Evolutionary conservation across 2,329 filamentous ascomycete genomes (phyloP).

Genomic region (Sporothrix schenckii): DNA sequence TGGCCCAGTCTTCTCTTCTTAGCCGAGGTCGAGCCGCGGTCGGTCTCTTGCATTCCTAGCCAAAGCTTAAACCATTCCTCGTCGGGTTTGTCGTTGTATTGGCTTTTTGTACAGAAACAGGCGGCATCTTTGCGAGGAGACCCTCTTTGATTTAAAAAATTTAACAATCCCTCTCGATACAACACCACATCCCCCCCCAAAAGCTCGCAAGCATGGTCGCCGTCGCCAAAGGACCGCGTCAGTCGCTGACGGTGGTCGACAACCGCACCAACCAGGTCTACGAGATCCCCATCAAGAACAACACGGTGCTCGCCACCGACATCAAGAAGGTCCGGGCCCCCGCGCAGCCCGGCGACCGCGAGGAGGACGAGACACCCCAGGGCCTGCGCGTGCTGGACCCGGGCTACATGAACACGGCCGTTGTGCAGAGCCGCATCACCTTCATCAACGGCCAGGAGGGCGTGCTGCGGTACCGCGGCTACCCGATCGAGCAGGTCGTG

Average conservation of each 20-base stretch:
- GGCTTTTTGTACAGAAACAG: no score
- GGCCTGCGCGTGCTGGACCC: slow-evolving; percentile 56
- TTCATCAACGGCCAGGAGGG: slow-evolving; percentile 58
- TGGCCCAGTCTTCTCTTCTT: no score
- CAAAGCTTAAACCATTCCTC: no score
- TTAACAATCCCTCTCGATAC: not conserved
- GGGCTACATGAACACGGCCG: slow-evolving; percentile 58
- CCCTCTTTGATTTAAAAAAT: not conserved
- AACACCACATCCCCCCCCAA: not conserved
- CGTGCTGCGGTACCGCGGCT: slow-evolving; percentile 56
- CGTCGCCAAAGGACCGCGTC: not conserved
- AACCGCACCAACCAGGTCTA: slow-evolving; percentile 55
- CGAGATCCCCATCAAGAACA: slow-evolving; percentile 54
- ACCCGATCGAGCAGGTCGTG: slow-evolving; percentile 56
- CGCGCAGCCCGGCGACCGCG: slow-evolving; percentile 42
- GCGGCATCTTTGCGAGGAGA: no score
- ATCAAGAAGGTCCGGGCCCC: slow-evolving; percentile 55
- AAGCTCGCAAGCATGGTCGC: not conserved
- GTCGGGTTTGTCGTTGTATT: no score
- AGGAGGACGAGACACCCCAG: slow-evolving; percentile 53
- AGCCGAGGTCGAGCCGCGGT: no score
- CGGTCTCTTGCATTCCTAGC: no score
- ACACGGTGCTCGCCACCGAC: slow-evolving; percentile 54
- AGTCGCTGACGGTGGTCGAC: slow-evolving; percentile 49
- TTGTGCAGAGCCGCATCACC: slow-evolving; percentile 54